Conservation (phyloP, 2,329 filamentous ascomycete genomes). For the Blastomyces percursus region DNA sequence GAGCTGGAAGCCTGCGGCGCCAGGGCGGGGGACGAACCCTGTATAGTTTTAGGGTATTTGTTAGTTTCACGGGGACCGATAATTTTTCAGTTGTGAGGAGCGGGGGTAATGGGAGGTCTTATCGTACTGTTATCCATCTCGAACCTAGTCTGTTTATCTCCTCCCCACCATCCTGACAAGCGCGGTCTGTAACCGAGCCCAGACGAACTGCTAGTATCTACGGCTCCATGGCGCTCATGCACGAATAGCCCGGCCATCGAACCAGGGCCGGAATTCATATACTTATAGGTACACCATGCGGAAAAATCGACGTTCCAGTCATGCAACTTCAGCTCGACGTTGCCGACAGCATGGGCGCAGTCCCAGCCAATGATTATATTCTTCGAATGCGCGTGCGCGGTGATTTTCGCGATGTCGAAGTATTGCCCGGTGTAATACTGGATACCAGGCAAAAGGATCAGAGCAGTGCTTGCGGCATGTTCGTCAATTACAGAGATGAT, state of each 20-base stretch:
- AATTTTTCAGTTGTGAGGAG: background rate
- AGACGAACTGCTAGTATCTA: constrained; percentile 16
- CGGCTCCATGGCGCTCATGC: constrained; percentile 57
- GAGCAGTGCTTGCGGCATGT: constrained; percentile 59
- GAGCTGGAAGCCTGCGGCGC: constrained; percentile 73
- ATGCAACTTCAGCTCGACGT: constrained; percentile 67
- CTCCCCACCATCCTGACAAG: constrained; percentile 78
- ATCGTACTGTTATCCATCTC: constrained; percentile 59
- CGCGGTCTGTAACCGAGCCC: constrained; percentile 49
- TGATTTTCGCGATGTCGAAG: constrained; percentile 73
- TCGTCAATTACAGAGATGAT: constrained; percentile 64
- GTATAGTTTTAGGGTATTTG: constrained; percentile 4
- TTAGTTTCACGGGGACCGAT: background rate
- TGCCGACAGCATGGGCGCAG: constrained; percentile 75
- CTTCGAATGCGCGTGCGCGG: constrained; percentile 58
- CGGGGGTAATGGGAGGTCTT: background rate
- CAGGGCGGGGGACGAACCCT: constrained; percentile 62
- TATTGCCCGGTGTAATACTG: constrained; percentile 89
- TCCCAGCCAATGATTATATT: constrained; percentile 77
- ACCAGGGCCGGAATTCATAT: constrained; percentile 77
- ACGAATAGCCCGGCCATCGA: constrained; percentile 72
- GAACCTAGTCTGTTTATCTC: constrained; percentile 64
- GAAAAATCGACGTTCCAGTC: constrained; percentile 90
- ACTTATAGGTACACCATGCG: constrained; percentile 91
- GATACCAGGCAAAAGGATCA: constrained; percentile 73